phyloP scores from a whole-genome alignment of 2,329 filamentous ascomycete species.

The Furcasterigmium sp. region DNA sequence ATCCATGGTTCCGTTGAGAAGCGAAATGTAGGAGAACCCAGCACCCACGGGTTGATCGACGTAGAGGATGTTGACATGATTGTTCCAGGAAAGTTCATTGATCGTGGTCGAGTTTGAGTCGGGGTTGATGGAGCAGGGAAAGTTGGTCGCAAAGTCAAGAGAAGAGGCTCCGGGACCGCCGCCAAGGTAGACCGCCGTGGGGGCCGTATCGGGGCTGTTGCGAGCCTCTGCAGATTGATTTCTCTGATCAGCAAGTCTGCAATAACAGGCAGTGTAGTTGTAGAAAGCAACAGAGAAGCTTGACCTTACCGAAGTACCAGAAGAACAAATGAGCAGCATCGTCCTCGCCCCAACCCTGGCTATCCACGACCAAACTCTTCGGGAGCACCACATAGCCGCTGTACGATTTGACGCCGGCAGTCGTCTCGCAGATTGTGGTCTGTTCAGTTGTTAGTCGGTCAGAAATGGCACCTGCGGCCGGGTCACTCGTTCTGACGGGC shows the following conservation, averaged over 20 bases:
- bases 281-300: too few relatives aligned
- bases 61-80: conserved; percentile 62
- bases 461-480: too few relatives aligned
- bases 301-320: conserved; percentile 38
- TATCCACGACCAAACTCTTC: conserved; percentile 25
- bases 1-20: conserved; percentile 14
- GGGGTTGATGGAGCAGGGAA: conserved; percentile 44
- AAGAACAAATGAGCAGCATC: conserved; percentile 52
- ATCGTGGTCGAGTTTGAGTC: conserved; percentile 36
- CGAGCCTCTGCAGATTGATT: conserved; percentile 37
- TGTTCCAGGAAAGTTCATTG: conserved; percentile 60
- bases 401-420: conserved; percentile 47
- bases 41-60: conserved; percentile 54
- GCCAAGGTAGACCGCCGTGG: conserved; percentile 57
- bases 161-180: conserved; percentile 55
- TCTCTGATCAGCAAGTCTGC: not conserved
- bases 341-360: conserved; percentile 31
- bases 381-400: conserved; percentile 53
- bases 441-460: not conserved
- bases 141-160: conserved; percentile 46
- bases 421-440: conserved; percentile 48
- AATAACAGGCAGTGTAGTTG: too few relatives aligned
- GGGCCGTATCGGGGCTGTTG: conserved; percentile 44
- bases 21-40: conserved; percentile 24
- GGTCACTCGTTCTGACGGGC: not conserved